Evolutionary conservation across 192 early-diverging fungal genomes (phyloP).

Genomic region (Umbelopsis isabellina): DNA sequence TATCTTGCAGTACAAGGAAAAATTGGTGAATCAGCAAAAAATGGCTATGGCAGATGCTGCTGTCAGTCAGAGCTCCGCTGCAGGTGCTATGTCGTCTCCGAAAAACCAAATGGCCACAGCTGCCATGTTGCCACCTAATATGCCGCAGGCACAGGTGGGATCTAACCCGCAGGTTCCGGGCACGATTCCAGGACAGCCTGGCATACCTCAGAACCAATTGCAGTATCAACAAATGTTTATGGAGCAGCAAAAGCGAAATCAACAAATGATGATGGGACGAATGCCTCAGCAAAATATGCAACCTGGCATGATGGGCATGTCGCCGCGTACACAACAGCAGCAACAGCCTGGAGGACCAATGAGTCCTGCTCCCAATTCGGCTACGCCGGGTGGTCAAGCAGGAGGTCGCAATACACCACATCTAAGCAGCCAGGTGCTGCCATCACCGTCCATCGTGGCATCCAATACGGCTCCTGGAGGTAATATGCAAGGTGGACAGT

Average conservation of each 20-base stretch:
- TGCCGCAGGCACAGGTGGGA: background rate
- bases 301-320: conserved; percentile 16
- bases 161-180: background rate
- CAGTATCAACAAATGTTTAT: conserved; percentile 16
- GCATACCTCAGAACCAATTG: background rate
- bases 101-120: background rate
- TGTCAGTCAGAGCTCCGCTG: background rate
- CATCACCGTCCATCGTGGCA: conserved; percentile 12
- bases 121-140: conserved; percentile 5
- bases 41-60: conserved; percentile 17
- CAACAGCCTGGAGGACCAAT: background rate
- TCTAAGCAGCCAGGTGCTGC: conserved; percentile 19
- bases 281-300: conserved; percentile 8
- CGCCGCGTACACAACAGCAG: background rate
- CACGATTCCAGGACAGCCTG: background rate
- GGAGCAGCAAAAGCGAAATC: conserved; percentile 7
- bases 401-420: background rate
- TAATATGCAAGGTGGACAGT: background rate
- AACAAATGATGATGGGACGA: conserved; percentile 17
- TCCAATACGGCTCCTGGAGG: conserved; percentile 1
- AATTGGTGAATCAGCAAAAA: conserved; percentile 14
- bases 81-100: background rate
- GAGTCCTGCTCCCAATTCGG: background rate
- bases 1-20: conserved; percentile 14
- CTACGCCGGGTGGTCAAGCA: background rate